These are phyloP conservation scores for Arxiozyma heterogenica DNA, from an alignment of 1,139 yeast species.

Conservation along the genomic window DNA sequence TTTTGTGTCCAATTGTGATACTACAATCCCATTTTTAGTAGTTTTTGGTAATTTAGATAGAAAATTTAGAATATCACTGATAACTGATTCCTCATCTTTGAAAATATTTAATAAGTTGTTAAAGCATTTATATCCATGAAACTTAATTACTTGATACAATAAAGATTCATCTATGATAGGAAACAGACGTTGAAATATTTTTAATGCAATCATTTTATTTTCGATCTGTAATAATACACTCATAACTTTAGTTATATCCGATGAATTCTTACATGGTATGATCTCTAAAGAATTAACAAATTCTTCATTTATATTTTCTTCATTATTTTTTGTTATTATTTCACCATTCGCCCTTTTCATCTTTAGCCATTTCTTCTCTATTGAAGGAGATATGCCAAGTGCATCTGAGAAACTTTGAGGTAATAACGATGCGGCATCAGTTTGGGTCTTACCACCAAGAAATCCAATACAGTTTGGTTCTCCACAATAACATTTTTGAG, in stretches of 20 bases:
- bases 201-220: slow-evolving; percentile 55
- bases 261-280: slow-evolving; percentile 40
- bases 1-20: slow-evolving; percentile 64
- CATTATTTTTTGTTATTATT: slow-evolving; percentile 43
- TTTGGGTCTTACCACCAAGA: slow-evolving; percentile 94
- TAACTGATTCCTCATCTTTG: slow-evolving; percentile 28
- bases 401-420: slow-evolving; percentile 85
- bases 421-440: slow-evolving; percentile 74
- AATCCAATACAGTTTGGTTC: slow-evolving; percentile 86
- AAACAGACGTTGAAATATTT: slow-evolving; percentile 59
- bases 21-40: slow-evolving; percentile 72
- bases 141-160: slow-evolving; percentile 52
- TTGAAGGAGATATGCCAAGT: slow-evolving; percentile 61
- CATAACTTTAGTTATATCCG: slow-evolving; percentile 71
- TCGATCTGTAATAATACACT: slow-evolving; percentile 72
- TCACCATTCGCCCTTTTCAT: slow-evolving; percentile 43
- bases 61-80: slow-evolving; percentile 44
- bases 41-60: slow-evolving; percentile 70
- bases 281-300: slow-evolving; percentile 56
- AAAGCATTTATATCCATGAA: slow-evolving; percentile 84
- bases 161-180: slow-evolving; percentile 47
- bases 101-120: slow-evolving; percentile 47
- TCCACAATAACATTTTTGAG: slow-evolving; percentile 93
- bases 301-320: slow-evolving; percentile 53
- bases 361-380: slow-evolving; percentile 57